Percentiles rank a stretch among this genome's conserved stretches.
Conservation (phyloP, 129 eudicot genomes). For the Artemisia tridentata region DNA sequence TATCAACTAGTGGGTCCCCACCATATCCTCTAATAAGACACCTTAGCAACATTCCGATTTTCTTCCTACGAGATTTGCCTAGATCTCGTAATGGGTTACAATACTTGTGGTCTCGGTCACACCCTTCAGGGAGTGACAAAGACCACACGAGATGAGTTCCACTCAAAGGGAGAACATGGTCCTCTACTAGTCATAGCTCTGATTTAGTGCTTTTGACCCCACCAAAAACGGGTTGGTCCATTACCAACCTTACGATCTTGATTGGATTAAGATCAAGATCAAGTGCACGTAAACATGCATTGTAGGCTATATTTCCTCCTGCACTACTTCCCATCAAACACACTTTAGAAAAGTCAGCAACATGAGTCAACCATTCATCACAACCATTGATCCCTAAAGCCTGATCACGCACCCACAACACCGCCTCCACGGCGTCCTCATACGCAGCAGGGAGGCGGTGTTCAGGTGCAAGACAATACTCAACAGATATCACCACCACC, state of each 20-base stretch:
- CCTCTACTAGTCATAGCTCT: slow-evolving; percentile 42
- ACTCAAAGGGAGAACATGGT: slow-evolving; percentile 37
- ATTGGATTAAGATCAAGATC: slow-evolving; percentile 46
- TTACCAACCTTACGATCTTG: slow-evolving; percentile 53
- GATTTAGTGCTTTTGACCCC: slow-evolving; percentile 54
- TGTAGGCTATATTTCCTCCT: slow-evolving; percentile 60
- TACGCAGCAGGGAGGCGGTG: not conserved
- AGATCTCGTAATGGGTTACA: slow-evolving; percentile 38
- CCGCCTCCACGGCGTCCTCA: too few species aligned
- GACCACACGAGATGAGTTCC: slow-evolving; percentile 60
- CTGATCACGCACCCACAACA: slow-evolving; percentile 56
- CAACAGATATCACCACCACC: slow-evolving; percentile 62
- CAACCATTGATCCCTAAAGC: slow-evolving; percentile 31
- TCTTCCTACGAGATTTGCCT: slow-evolving; percentile 19
- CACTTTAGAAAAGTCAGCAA: slow-evolving; percentile 49
- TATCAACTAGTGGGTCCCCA: slow-evolving; percentile 38
- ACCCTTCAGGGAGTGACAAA: slow-evolving; percentile 48
- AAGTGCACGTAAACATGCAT: slow-evolving; percentile 44
- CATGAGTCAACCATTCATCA: slow-evolving; percentile 61
- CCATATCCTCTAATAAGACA: slow-evolving; percentile 43
- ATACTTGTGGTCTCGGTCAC: slow-evolving; percentile 56
- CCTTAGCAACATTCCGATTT: slow-evolving; percentile 49
- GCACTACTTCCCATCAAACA: slow-evolving; percentile 63
- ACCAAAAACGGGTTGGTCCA: slow-evolving; percentile 55
- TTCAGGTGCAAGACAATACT: slow-evolving; percentile 88